phyloP scores from a whole-genome alignment of 2,329 filamentous ascomycete species.

The Diaporthe sp. region DNA sequence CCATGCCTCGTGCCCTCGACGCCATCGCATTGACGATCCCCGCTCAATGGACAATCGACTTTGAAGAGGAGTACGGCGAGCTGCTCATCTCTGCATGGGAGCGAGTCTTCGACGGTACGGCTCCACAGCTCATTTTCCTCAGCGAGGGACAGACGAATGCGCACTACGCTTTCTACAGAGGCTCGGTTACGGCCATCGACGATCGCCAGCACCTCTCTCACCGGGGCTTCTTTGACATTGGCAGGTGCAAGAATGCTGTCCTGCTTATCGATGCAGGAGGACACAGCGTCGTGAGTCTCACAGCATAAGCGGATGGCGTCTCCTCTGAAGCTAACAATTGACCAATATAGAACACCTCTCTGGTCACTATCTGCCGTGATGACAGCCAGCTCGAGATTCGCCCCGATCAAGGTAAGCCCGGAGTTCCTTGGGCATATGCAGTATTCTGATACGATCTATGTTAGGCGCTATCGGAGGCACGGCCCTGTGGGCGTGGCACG shows the following conservation, averaged over 20 bases:
- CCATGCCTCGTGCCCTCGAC: neutral
- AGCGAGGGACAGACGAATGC: neutral
- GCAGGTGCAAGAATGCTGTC: neutral
- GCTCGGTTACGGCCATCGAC: no score
- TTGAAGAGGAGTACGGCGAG: constrained; percentile 9
- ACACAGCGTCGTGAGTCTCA: neutral
- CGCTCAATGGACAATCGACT: constrained; percentile 1
- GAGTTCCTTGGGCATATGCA: neutral
- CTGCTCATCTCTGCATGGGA: neutral
- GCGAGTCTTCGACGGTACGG: neutral
- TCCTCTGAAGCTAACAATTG: neutral
- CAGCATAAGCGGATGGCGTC: no score
- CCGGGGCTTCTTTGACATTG: neutral
- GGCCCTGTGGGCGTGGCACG: neutral
- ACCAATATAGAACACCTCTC: neutral
- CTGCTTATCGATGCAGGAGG: neutral
- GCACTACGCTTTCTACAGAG: neutral
- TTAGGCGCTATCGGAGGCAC: neutral
- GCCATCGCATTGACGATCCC: constrained; percentile 1
- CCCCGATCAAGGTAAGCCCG: neutral
- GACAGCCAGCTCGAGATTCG: neutral
- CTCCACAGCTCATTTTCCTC: constrained; percentile 4
- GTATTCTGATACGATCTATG: neutral
- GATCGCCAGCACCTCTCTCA: neutral
- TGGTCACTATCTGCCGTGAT: neutral